Conservation (phyloP, 192 early-diverging fungal genomes). For the Physocladia obscura region DNA sequence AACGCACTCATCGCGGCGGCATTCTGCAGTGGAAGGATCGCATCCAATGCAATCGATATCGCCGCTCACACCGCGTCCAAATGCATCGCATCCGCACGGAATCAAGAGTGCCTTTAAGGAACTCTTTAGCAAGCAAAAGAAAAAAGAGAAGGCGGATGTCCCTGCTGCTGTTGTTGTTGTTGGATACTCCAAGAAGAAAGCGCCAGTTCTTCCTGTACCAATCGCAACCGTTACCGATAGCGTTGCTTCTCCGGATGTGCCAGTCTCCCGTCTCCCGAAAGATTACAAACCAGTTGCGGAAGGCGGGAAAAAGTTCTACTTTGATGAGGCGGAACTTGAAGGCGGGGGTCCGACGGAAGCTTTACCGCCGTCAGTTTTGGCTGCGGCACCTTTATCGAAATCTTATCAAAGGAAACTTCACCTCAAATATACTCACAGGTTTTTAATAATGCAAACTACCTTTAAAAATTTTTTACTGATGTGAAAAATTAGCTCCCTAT, state of each 20-base stretch:
- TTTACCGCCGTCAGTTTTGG: not conserved
- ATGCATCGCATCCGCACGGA: not conserved
- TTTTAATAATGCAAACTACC: not conserved
- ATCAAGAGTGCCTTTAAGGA: not conserved
- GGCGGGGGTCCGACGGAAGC: constrained; percentile 3
- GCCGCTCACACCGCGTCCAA: not conserved
- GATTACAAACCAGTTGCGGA: not conserved
- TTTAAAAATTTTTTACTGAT: too few species aligned
- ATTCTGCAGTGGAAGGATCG: too few species aligned
- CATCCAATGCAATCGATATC: not conserved
- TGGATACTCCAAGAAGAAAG: not conserved
- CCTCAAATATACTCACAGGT: constrained; percentile 9
- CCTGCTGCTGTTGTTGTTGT: not conserved
- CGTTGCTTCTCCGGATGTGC: too few species aligned
- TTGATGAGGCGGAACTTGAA: not conserved
- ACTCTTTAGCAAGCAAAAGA: not conserved
- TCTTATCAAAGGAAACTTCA: not conserved
- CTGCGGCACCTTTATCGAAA: not conserved
- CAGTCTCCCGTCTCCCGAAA: not conserved
- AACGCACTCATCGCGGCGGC: too few species aligned
- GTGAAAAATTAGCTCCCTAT: not conserved
- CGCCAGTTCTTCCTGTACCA: not conserved
- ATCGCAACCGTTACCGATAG: too few species aligned
- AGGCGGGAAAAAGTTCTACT: not conserved
- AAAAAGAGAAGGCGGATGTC: not conserved